Conservation (phyloP, 345 rosid species). For the Luvunga scandens region DNA sequence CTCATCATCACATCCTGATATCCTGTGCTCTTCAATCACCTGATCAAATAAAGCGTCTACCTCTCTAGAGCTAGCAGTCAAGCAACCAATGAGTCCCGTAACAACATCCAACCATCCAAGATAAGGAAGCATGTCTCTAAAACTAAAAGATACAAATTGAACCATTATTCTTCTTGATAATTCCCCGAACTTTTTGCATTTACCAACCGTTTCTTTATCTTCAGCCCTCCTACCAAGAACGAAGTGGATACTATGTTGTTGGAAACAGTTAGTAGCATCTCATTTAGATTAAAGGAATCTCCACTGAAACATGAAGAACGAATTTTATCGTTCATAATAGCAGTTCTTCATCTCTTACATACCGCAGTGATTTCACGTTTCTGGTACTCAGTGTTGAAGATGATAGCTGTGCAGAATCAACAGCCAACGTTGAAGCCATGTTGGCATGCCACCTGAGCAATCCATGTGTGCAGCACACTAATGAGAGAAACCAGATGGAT, state of each 20-base stretch:
- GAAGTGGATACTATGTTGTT: conserved; percentile 16
- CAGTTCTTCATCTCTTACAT: conserved; percentile 26
- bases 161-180: neutral
- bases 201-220: too few relatives aligned
- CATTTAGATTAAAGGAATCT: neutral
- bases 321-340: neutral
- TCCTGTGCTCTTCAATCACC: conserved; percentile 15
- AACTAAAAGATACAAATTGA: neutral
- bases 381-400: too few relatives aligned
- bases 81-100: conserved; percentile 14
- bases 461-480: too few relatives aligned
- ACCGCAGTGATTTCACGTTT: conserved; percentile 22
- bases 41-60: conserved; percentile 19
- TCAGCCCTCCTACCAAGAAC: conserved; percentile 22
- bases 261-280: conserved; percentile 2
- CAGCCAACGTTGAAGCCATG: too few relatives aligned
- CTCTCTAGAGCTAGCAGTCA: conserved; percentile 10
- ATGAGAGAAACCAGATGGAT: too few relatives aligned
- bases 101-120: conserved; percentile 21
- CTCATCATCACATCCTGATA: neutral
- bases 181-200: neutral
- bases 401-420: too few relatives aligned
- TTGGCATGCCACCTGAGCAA: too few relatives aligned
- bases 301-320: too few relatives aligned
- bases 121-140: conserved; percentile 17